phyloP scores from a whole-genome alignment of 2,329 filamentous ascomycete species.

The Colletotrichum brevisporum region DNA sequence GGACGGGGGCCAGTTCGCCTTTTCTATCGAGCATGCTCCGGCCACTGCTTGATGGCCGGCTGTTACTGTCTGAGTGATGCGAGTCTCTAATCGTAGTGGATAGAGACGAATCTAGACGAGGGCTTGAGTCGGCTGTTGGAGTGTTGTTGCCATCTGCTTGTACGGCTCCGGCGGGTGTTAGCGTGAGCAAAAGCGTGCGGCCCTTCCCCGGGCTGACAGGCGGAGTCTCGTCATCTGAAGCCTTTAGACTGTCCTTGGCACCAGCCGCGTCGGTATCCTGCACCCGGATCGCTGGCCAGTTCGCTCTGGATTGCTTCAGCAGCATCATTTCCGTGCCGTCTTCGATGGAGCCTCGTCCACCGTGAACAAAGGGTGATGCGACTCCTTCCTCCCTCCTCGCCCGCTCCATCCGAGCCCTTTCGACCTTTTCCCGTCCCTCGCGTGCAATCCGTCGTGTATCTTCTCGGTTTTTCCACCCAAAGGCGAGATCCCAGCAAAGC shows the following conservation, averaged over 20 bases:
- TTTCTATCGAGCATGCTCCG: neutral
- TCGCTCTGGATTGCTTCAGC: neutral
- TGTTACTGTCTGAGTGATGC: neutral
- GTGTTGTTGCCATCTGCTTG: neutral
- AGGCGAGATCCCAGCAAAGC: slow-evolving; percentile 76
- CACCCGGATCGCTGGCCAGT: slow-evolving; percentile 12
- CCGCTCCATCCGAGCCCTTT: slow-evolving; percentile 8
- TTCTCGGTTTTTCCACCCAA: slow-evolving; percentile 74
- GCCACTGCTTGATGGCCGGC: slow-evolving; percentile 3
- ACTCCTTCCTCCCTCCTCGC: neutral
- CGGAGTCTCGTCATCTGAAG: slow-evolving; percentile 6
- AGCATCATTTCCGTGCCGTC: slow-evolving; percentile 5
- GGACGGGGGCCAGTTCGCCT: neutral
- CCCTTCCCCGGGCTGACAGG: slow-evolving; percentile 11
- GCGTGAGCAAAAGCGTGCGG: slow-evolving; percentile 11
- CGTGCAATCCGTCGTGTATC: slow-evolving; percentile 75
- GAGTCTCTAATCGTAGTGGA: slow-evolving; percentile 5
- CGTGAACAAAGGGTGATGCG: neutral
- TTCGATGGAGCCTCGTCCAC: neutral
- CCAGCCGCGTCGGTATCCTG: slow-evolving; percentile 4
- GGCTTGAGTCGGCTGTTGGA: slow-evolving; percentile 3
- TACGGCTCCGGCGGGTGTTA: slow-evolving; percentile 6
- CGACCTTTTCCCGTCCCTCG: slow-evolving; percentile 58
- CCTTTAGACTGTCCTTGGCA: neutral
- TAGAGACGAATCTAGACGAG: slow-evolving; percentile 15